A percentile compares a stretch with the other conserved stretches of the same genome.
Conservation (phyloP, 1,284 basidiomycete species). For the Gomphus bonarii region DNA sequence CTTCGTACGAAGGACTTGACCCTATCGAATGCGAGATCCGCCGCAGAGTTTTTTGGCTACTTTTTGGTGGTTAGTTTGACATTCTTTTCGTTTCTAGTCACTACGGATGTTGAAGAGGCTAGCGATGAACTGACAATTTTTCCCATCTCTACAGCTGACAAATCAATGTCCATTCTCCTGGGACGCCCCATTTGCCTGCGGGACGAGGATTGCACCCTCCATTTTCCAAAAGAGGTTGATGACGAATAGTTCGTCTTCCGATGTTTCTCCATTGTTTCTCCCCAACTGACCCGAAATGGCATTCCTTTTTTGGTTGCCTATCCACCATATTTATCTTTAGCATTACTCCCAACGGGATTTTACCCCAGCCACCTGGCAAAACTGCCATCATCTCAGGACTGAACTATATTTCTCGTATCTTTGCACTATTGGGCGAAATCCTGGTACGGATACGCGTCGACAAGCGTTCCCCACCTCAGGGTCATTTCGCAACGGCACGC, state of each 20-base stretch:
- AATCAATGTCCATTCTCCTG: conserved; percentile 77
- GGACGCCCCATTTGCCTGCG: conserved; percentile 72
- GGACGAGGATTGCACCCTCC: conserved; percentile 79
- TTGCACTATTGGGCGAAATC: conserved; percentile 74
- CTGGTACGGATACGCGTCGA: conserved; percentile 75
- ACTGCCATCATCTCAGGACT: conserved; percentile 76
- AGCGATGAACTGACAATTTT: not conserved
- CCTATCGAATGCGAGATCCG: conserved; percentile 79
- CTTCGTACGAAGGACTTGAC: conserved; percentile 67
- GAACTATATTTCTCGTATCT: conserved; percentile 79
- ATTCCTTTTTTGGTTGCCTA: conserved; percentile 16
- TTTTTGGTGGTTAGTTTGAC: conserved; percentile 59
- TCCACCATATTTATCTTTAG: conserved; percentile 26
- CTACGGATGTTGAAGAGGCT: not conserved
- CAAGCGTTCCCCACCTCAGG: conserved; percentile 72
- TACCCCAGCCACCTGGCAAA: conserved; percentile 73
- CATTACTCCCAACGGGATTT: conserved; percentile 70
- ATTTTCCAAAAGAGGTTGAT: conserved; percentile 76
- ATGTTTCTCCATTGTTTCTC: conserved; percentile 15
- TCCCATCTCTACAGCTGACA: conserved; percentile 47
- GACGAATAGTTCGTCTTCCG: conserved; percentile 65
- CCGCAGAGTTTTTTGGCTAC: conserved; percentile 74
- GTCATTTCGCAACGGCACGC: conserved; percentile 70
- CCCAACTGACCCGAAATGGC: conserved; percentile 27
- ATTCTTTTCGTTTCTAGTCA: not conserved